Evolutionary conservation across 441 rosid genomes (phyloP), one percentile per base, ranked within the genome.

Genomic region (Theobroma grandiflorum): DNA sequence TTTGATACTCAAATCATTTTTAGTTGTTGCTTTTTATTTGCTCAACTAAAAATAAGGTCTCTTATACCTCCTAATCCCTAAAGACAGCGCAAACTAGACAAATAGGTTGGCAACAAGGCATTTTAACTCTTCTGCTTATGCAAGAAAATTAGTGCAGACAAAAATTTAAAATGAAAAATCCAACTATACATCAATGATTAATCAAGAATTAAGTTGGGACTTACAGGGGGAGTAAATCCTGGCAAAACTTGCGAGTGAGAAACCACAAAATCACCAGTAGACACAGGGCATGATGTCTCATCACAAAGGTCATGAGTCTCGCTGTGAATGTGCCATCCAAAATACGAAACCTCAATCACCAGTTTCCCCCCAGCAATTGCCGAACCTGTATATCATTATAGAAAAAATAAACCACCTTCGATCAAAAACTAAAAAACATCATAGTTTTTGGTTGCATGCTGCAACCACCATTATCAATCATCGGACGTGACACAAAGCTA

Each of bases 201-300:
- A 6, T n/a, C 20, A 38, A 50, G 40, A 40, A 26, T 40, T 20
- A 52, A 15, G 31, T 40, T 38, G 9, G 42, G 43, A 86, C 98
- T 91, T 90, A 97, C 99, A 47, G 97, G 93, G 16, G 99, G 99
- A 76, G 99, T 97, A 79, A 20, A 91, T 69, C 91, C 95, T 3
- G 99, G 98, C 74, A 95, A 89, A 73, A 86, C 88, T 90, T 97
- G 97, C 3, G 98, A 88, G 75, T 95, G 99, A 74, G 93, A 64
- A 38, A 94, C 93, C 79, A 94, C 81, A 74, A 97, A 97, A 59
- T 93, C 92, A 55, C 99, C 98, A 33, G 68, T 80, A 38, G 92
- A 26, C 3, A 95, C 94, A 63, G 99, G 98, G 88, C 99, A 93
- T 69, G 92, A 85, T 26, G 99, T 95, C 91, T 93, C 96, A 26